These are phyloP conservation scores for Ajuga chamaepitys DNA, from an alignment of 257 asterid species.

Conservation along the genomic window DNA sequence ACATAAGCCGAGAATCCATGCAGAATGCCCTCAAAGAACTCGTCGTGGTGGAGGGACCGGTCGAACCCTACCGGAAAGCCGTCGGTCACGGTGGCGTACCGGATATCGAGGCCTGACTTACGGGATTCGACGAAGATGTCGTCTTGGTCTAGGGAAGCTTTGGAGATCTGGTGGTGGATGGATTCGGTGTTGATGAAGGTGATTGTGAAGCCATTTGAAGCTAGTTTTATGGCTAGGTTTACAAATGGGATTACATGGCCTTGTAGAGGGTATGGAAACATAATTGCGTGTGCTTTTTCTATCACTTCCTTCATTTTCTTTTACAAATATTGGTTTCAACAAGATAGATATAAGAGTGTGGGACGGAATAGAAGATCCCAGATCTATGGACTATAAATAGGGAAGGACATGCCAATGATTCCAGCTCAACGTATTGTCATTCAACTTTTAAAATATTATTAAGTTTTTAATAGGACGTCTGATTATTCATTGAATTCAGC, in stretches of 20 bases:
- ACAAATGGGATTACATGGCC: conserved; percentile 36
- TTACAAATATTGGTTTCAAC: too few species aligned
- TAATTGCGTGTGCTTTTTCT: conserved; percentile 24
- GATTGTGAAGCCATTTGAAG: conserved; percentile 32
- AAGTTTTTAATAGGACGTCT: too few species aligned
- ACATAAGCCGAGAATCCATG: conserved; percentile 19
- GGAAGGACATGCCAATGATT: too few species aligned
- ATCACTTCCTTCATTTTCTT: conserved; percentile 1
- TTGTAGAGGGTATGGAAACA: conserved; percentile 34
- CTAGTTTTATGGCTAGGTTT: conserved; percentile 32
- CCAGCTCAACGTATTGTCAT: too few species aligned
- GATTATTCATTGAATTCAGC: too few species aligned
- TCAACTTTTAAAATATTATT: too few species aligned
- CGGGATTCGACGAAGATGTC: conserved; percentile 22
- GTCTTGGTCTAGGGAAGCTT: conserved; percentile 1
- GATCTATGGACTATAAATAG: not conserved
- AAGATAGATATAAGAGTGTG: not conserved
- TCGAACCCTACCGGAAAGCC: conserved; percentile 35
- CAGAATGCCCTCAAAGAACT: conserved; percentile 18
- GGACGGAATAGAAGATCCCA: not conserved
- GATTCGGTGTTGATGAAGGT: conserved; percentile 34
- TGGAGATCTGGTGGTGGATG: conserved; percentile 24
- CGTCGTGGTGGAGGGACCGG: conserved; percentile 27
- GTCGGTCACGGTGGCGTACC: conserved; percentile 25
- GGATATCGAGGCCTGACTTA: conserved; percentile 26